A percentile compares a stretch with the other conserved stretches of the same genome.
Conservation (phyloP, 148 eudicot genomes). For the Cornus kousa region DNA sequence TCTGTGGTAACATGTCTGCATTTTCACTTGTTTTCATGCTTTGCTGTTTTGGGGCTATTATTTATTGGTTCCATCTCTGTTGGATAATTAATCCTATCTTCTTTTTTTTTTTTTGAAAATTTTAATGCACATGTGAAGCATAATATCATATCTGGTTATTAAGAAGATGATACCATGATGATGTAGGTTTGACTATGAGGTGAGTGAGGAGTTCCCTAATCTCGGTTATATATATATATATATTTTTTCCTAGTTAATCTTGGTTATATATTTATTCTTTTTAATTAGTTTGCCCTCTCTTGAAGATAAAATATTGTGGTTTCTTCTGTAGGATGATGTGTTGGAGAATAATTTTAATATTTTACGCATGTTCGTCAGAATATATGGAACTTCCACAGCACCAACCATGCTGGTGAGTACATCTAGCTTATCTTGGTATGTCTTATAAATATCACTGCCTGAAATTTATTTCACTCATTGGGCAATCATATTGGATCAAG, state of each 20-base stretch:
- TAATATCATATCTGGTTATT: conserved; percentile 7
- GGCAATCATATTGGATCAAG: not conserved
- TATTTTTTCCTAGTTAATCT: too few species aligned
- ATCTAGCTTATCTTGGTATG: not conserved
- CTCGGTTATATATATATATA: not conserved
- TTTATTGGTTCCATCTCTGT: conserved; percentile 5
- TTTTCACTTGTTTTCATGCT: not conserved
- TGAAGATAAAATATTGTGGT: conserved; percentile 1
- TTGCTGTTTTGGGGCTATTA: conserved; percentile 7
- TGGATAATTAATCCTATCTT: conserved; percentile 12
- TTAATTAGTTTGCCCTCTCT: not conserved
- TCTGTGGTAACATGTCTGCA: not conserved
- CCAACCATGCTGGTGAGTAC: conserved; percentile 73
- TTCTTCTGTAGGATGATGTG: conserved; percentile 71
- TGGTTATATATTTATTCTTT: not conserved
- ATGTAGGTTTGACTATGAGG: conserved; percentile 94
- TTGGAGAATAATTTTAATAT: conserved; percentile 83
- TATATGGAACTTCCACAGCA: conserved; percentile 70
- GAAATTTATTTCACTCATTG: not conserved
- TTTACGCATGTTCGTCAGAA: conserved; percentile 82
- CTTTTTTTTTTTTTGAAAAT: not conserved
- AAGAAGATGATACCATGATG: conserved; percentile 21
- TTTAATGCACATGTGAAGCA: conserved; percentile 25
- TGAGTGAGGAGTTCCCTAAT: conserved; percentile 23
- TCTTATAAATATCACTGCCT: not conserved